Evolutionary conservation across 192 early-diverging fungal species (phyloP), one percentile per base, ranked within the genome.

Genomic region (Linnemannia schmuckeri): DNA sequence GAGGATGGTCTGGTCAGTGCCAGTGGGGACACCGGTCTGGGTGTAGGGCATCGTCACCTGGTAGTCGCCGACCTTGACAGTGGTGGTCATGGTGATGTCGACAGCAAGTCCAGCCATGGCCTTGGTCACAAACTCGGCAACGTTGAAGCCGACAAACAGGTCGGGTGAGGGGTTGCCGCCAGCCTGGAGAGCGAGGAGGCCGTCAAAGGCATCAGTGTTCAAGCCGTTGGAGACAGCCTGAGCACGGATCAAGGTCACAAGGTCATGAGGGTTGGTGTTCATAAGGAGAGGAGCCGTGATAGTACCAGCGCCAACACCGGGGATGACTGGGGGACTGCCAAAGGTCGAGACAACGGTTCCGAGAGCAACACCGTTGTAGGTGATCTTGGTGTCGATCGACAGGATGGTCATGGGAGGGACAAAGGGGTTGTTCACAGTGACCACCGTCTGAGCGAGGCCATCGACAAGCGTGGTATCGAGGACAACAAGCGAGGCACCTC

Each of bases 361-460:
- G 17, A 91, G 57, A 33, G 80, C 73, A 46, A 85, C 72, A 37
- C 87, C 89, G 5, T 83, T 30, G 76, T 80, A 90, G 4, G 77
- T 84, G 30, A 88, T 85, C 22, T n/a, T n/a, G n/a, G n/a, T n/a
- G n/a, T n/a, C n/a, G n/a, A n/a, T n/a, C n/a, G n/a, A n/a, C n/a
- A n/a, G 61, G 66, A 92, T 91, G 15, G 70, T 74, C 37, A 92
- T 69, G 37, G 80, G 77, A 71, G 90, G 86, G 46, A 74, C 79
- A 70, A 92, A 91, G 38, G 91, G 91, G 82, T 92, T 89, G 27
- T 84, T 78, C 37, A 92, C 81, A 12, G 83, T 74, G 47, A 92
- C 88, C 20, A 81, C 66, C 40, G 88, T 83, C 69, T 70, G 38
- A 22, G 91, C 90, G 44, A 87, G 42, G 38, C 82, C 80, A 22